Evolutionary conservation across 352 stramenopile genomes (phyloP).

Genomic region (Peronospora farinosa): DNA sequence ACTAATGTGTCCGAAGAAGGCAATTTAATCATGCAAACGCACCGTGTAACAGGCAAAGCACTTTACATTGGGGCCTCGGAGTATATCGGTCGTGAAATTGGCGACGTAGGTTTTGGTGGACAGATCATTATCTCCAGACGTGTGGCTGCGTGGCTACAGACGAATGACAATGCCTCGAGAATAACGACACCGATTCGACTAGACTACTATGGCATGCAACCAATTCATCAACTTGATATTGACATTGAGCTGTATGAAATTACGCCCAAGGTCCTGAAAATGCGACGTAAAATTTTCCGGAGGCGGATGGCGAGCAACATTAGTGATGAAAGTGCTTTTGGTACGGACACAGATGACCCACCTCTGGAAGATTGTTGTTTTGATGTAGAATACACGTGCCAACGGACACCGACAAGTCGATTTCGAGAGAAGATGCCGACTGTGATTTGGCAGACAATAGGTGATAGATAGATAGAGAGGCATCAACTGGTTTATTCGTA

Average conservation of each 20-base stretch:
- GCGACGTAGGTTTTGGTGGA: constrained; percentile 55
- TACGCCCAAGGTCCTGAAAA: constrained; percentile 49
- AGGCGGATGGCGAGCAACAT: constrained; percentile 30
- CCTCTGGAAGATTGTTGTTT: too few species aligned
- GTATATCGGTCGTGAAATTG: constrained; percentile 53
- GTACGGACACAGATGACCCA: too few species aligned
- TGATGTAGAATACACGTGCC: too few species aligned
- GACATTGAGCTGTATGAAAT: constrained; percentile 59
- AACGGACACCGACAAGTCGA: too few species aligned
- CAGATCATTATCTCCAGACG: constrained; percentile 67
- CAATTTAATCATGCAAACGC: constrained; percentile 41
- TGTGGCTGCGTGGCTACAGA: constrained; percentile 43
- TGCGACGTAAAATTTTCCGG: constrained; percentile 45
- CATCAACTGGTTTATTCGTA: too few species aligned
- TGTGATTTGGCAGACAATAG: constrained; percentile 27
- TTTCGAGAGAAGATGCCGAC: too few species aligned
- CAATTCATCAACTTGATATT: constrained; percentile 42
- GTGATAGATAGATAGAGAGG: constrained; percentile 17
- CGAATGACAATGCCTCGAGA: constrained; percentile 24
- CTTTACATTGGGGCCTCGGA: constrained; percentile 65
- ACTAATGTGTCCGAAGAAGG: constrained; percentile 38
- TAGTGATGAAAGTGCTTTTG: constrained; percentile 18
- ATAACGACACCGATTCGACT: constrained; percentile 41
- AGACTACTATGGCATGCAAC: constrained; percentile 46
- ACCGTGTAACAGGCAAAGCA: constrained; percentile 48